These are phyloP conservation scores for Leucoagaricus sp. DNA, from an alignment of 1,284 basidiomycete species.

Conservation along the genomic window DNA sequence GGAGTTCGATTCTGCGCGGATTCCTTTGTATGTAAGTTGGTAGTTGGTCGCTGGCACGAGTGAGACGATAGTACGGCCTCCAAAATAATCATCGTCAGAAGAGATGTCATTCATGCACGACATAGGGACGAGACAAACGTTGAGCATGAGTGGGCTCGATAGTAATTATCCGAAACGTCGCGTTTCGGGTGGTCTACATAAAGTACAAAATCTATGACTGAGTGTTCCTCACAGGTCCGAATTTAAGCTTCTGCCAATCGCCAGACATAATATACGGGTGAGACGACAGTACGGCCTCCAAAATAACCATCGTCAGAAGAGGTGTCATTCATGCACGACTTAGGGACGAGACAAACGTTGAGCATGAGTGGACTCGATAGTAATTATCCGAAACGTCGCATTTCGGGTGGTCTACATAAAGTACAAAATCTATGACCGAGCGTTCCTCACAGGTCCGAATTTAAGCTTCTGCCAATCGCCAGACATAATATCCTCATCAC, in stretches of 20 bases:
- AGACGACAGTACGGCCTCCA: no score
- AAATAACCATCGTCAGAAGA: no score
- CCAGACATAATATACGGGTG: slow-evolving; percentile 59
- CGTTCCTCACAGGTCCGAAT: slow-evolving; percentile 4
- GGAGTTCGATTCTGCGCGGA: slow-evolving; percentile 17
- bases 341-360: no score
- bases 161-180: not conserved
- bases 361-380: no score
- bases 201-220: not conserved
- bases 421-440: not conserved
- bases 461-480: slow-evolving; percentile 29
- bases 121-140: no score
- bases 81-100: no score
- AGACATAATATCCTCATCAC: slow-evolving; percentile 68
- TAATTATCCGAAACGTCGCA: not conserved
- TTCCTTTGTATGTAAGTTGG: no score
- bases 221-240: slow-evolving; percentile 1
- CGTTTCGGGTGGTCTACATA: not conserved
- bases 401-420: not conserved
- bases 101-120: no score
- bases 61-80: no score
- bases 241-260: slow-evolving; percentile 25
- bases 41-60: no score
- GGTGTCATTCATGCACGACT: no score
- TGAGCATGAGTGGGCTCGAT: no score